Evolutionary conservation across 371 early-diverging fungal species (phyloP), one percentile per base, ranked within the genome.

Genomic region (Haplosporangium sp.): DNA sequence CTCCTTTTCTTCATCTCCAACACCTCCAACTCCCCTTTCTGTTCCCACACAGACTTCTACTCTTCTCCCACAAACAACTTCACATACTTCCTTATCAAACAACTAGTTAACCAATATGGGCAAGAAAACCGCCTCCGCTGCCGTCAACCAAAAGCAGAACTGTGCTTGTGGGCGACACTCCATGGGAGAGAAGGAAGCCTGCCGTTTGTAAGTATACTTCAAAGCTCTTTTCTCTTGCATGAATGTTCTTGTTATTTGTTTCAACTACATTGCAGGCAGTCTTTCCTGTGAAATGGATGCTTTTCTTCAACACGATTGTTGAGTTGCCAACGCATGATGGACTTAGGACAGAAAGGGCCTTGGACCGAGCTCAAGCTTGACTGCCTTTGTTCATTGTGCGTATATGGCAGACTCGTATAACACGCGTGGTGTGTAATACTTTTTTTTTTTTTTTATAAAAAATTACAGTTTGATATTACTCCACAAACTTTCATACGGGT

Each of bases 141-240:
- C 74, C 67, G 74, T 73, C 64, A 55, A 73, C 70, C 66, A 57
- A 17, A 78, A 78, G 78, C 73, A 78, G 71, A 70, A 73, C 70
- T 78, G 78, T 60, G 64, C 71, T 60, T 78, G 78, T 48, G 78
- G 78, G 9, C 78, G 78, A 9, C 73, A 73, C 69, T 40, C 67
- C 48, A 72, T 69, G 64, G 78, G 78, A 20, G 78, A 78, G 4
- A 78, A 78, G 74, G 74, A 73, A 47, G 71, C 78, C 61, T 78
- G 74, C 71, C 78, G 78, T 56, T 78, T 78, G 74, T 78, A 78
- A 78, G 78, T 71, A 15, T 11, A 20, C 19, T 3, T 42, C 15
- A 34, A 38, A 10, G 11, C 50, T 63, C 10, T 38, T 52, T 56
- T 11, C 40, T 67, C 38, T 20, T 57, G 1, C 42, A 11, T 35